These are phyloP conservation scores for Fusarium guadeloupense DNA, from an alignment of 2,329 filamentous ascomycete species.

Conservation along the genomic window DNA sequence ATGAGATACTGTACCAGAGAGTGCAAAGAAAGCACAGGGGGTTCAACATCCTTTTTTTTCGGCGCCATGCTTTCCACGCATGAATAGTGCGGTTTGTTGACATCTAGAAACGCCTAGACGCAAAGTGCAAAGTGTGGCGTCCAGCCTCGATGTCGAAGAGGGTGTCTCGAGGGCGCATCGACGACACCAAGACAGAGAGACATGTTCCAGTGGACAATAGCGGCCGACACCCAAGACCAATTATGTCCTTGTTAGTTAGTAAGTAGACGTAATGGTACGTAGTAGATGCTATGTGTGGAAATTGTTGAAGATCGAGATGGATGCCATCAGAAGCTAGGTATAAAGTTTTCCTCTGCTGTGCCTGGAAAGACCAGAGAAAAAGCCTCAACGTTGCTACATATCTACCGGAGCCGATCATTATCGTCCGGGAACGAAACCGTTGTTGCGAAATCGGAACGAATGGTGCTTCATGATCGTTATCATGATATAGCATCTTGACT, in stretches of 20 bases:
- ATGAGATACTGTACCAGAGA: conserved; percentile 10
- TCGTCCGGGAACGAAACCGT: conserved; percentile 5
- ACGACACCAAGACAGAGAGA: not conserved
- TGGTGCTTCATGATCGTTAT: conserved; percentile 4
- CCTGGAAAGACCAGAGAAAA: conserved; percentile 12
- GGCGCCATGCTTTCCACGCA: conserved; percentile 25
- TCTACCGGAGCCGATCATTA: conserved; percentile 12
- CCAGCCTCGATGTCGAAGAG: conserved; percentile 27
- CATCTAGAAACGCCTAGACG: conserved; percentile 33
- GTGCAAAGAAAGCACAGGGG: conserved; percentile 11
- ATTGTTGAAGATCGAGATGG: conserved; percentile 3
- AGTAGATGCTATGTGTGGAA: conserved; percentile 1
- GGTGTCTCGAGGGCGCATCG: conserved; percentile 10
- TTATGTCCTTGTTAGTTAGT: not conserved
- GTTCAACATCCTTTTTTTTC: conserved; percentile 24
- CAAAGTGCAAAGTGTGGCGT: conserved; percentile 36
- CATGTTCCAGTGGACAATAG: conserved; percentile 8
- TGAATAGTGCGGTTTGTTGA: conserved; percentile 24
- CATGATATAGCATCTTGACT: not conserved
- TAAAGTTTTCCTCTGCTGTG: not conserved
- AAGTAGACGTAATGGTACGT: not conserved
- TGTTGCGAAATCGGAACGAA: conserved; percentile 25
- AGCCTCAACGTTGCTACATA: conserved; percentile 33
- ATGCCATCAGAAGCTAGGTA: conserved; percentile 1
- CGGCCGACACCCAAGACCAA: conserved; percentile 25